phyloP scores from a whole-genome alignment of 2,329 filamentous ascomycete genomes.

The Tolypocladium capitatum region DNA sequence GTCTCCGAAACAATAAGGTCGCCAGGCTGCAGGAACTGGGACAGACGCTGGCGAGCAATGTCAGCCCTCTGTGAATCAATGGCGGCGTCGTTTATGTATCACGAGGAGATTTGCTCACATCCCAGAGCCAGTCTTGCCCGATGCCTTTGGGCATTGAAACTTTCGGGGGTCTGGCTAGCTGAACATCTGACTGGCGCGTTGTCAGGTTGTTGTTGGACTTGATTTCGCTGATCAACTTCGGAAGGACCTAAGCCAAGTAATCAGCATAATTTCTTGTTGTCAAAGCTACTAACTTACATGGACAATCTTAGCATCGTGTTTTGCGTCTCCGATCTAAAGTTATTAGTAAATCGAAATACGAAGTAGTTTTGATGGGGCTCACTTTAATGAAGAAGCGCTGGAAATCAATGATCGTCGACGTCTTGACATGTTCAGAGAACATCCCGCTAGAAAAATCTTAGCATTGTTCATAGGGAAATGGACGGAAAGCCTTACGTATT shows the following conservation, averaged over 20 bases:
- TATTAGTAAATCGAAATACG: not conserved
- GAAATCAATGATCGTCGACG: not conserved
- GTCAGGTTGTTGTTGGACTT: not conserved
- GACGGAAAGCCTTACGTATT: slow-evolving; percentile 2
- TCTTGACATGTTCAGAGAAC: not conserved
- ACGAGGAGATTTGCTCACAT: not conserved
- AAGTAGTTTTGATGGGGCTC: no score
- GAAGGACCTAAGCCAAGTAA: not conserved
- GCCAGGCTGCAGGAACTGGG: slow-evolving; percentile 3
- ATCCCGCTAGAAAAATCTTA: not conserved
- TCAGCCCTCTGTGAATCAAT: not conserved
- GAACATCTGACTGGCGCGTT: not conserved
- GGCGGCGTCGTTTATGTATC: not conserved
- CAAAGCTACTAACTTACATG: not conserved
- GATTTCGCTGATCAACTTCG: not conserved
- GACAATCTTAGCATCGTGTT: not conserved
- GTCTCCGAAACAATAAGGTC: slow-evolving; percentile 10
- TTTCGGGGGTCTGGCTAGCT: not conserved
- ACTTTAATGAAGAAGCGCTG: not conserved
- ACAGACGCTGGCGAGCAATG: not conserved
- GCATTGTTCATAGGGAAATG: not conserved
- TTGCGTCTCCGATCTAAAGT: not conserved
- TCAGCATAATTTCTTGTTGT: not conserved
- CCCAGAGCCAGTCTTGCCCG: not conserved
- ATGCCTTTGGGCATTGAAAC: not conserved